Evolutionary conservation across 2,329 filamentous ascomycete species (phyloP).

Genomic region (Xylariales sp.): DNA sequence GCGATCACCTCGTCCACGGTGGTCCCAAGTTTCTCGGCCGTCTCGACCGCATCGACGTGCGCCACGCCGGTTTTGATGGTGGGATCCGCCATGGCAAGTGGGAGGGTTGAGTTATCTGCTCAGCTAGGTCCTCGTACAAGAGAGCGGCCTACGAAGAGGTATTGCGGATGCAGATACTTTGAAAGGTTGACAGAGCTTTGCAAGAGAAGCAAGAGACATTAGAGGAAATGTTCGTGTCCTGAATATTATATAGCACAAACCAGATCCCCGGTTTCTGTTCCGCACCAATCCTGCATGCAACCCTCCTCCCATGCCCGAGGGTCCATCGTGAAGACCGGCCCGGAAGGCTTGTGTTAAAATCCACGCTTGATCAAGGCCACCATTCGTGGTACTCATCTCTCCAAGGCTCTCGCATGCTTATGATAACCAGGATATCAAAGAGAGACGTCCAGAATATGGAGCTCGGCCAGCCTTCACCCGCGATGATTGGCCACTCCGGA

Average conservation of each 20-base stretch:
- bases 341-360: not conserved
- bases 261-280: not conserved
- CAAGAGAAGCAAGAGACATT: not conserved
- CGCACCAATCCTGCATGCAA: not conserved
- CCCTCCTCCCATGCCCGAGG: not conserved
- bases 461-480: not conserved
- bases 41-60: slow-evolving; percentile 19
- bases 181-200: no score
- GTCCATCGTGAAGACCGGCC: slow-evolving; percentile 6
- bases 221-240: not conserved
- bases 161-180: no score
- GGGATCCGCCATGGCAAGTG: slow-evolving; percentile 5
- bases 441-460: not conserved
- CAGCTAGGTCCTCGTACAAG: no score
- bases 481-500: slow-evolving; percentile 6
- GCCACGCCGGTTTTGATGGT: slow-evolving; percentile 7
- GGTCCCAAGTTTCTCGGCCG: slow-evolving; percentile 26
- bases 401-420: not conserved
- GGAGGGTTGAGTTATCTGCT: not conserved
- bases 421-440: not conserved
- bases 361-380: slow-evolving; percentile 3
- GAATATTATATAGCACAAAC: slow-evolving; percentile 2
- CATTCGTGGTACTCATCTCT: not conserved
- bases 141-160: no score
- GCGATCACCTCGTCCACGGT: slow-evolving; percentile 40